Evolutionary conservation across 2,329 filamentous ascomycete species (phyloP).

Genomic region (Parastagonospora avenae): DNA sequence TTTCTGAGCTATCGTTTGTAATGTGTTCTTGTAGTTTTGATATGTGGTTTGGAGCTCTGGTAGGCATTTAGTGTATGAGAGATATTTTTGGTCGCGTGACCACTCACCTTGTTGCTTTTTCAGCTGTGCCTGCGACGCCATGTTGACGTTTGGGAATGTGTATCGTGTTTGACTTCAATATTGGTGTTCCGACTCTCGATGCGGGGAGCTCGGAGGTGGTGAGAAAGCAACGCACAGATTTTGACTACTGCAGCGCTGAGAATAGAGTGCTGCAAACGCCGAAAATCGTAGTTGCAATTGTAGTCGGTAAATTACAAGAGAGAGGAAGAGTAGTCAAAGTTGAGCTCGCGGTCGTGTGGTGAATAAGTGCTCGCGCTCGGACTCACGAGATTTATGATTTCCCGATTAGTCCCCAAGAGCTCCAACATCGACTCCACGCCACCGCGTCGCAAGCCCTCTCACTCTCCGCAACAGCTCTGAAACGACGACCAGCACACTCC

Average conservation of each 20-base stretch:
- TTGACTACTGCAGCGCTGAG: not conserved
- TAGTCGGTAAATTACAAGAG: not conserved
- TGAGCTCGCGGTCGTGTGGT: constrained; percentile 2
- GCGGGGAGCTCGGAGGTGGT: constrained; percentile 30
- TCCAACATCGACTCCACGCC: constrained; percentile 13
- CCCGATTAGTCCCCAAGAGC: constrained; percentile 15
- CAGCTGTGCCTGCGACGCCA: constrained; percentile 59
- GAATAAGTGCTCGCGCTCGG: constrained; percentile 23
- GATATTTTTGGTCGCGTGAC: not conserved
- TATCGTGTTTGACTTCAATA: not conserved
- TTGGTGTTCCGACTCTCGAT: constrained; percentile 2
- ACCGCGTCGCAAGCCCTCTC: not conserved
- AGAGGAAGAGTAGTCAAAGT: not conserved
- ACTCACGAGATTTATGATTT: constrained; percentile 33
- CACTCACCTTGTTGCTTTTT: constrained; percentile 76
- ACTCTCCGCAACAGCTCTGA: not conserved
- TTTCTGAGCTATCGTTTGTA: constrained; percentile 93
- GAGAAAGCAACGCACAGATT: not conserved
- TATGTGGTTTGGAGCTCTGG: constrained; percentile 83
- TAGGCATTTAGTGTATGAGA: not conserved
- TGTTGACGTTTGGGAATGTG: constrained; percentile 35
- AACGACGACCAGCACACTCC: not conserved
- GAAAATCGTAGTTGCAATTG: not conserved
- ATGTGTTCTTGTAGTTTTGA: constrained; percentile 73
- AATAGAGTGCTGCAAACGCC: too few species aligned